Base-by-base conservation (phyloP, 176 grass and related monocot species). In the Musa beccarii region DNA sequence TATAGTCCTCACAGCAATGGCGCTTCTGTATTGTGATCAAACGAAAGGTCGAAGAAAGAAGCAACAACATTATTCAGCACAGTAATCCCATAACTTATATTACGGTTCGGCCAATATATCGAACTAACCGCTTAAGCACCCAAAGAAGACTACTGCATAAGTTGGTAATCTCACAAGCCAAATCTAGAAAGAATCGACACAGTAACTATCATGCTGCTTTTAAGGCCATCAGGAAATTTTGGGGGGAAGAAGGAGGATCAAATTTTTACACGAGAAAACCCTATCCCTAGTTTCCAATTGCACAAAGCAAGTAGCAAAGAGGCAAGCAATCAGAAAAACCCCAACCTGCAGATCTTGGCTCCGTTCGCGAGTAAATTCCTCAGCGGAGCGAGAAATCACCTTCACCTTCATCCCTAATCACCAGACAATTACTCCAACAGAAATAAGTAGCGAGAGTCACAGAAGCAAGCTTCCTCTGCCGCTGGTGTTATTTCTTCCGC, bases 321-420 rank as follows among this genome's bases (percentile, higher is more conserved):
- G n/a, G 43, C 24, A 2, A 8, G 1, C 1, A 20, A 69, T 7
- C 9, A 2, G 43, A 20, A 16, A 17, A 51, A 51, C 8, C 10
- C n/a, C 1, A 70, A 99, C 95, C 86, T 87, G 88, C n/a, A 94
- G 83, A 86, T 92, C 95, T 82, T 94, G 91, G 81, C 84, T 86
- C 22, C 95, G 86, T 26, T 94, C 86, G 50, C 95, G 88, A 52
- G 95, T 99, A 86, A 99, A 94, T 10, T 99, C 95, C 23, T 94
- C 91, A 7, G 90, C 88, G 49, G 86, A 84, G 43, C 91, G 91
- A 51, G 91, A 99, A 68, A 99, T 95, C 82, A 88, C 76, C 86
- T 99, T 99, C 75, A 92, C 83, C 96, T 79, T 99, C 96, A 95
- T 99, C 72, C 52, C 16, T 16, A n/a, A 24, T 72, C 8, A 5